Conservation (phyloP, 192 early-diverging fungal species). For the Linnemannia elongata region DNA sequence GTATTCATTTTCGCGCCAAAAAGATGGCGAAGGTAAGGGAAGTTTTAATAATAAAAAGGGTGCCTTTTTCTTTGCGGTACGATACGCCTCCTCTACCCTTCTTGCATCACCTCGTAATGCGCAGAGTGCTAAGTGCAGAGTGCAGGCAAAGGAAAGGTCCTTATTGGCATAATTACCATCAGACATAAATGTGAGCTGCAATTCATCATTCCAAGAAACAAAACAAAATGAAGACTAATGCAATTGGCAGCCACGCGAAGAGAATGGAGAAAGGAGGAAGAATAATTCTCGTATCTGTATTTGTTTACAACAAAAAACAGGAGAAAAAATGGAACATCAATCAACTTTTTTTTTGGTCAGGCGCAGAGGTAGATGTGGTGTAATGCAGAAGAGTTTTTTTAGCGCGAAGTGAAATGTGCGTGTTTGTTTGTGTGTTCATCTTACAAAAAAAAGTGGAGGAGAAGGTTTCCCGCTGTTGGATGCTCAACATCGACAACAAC, state of each 20-base stretch:
- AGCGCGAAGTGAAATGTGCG: not conserved
- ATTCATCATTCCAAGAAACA: not conserved
- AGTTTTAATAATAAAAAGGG: too few relatives aligned
- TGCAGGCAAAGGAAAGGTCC: too few relatives aligned
- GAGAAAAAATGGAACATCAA: not conserved
- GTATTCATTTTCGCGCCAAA: too few relatives aligned
- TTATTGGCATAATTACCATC: too few relatives aligned
- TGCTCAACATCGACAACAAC: not conserved
- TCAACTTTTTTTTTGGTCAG: not conserved
- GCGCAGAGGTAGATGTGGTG: too few relatives aligned
- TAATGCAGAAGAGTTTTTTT: too few relatives aligned
- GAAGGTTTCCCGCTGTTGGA: conserved; percentile 4
- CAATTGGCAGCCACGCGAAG: not conserved
- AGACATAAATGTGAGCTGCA: too few relatives aligned
- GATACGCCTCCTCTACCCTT: too few relatives aligned
- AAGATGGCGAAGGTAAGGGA: too few relatives aligned
- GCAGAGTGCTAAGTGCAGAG: too few relatives aligned
- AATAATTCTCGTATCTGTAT: not conserved
- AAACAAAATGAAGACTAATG: not conserved
- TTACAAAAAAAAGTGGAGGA: not conserved
- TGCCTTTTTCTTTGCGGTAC: too few relatives aligned
- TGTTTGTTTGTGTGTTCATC: not conserved
- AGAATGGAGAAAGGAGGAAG: not conserved
- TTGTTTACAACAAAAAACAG: not conserved
- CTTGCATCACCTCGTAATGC: too few relatives aligned